phyloP scores from a whole-genome alignment of 805 yeast genomes.

The Myxozyma neotropica region DNA sequence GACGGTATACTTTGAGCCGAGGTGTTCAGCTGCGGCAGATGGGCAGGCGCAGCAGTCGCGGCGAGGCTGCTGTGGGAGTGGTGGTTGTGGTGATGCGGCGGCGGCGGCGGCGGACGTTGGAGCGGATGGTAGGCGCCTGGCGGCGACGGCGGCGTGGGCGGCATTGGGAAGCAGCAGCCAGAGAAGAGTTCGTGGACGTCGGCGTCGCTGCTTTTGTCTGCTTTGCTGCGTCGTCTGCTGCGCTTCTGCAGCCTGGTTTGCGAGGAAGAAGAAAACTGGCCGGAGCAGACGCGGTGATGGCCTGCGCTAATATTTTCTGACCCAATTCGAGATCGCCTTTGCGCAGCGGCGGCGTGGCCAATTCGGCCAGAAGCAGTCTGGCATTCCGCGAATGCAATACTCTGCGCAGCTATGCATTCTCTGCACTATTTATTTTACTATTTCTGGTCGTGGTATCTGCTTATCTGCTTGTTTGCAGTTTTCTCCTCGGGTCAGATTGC shows the following conservation, averaged over 20 bases:
- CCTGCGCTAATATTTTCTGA: neutral
- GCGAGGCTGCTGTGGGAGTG: no score
- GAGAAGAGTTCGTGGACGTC: no score
- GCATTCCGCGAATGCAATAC: neutral
- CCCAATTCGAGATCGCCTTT: neutral
- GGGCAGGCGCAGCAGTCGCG: neutral
- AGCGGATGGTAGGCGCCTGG: slow-evolving; percentile 20
- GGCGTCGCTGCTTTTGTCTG: no score
- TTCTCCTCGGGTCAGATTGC: neutral
- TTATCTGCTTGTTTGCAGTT: no score
- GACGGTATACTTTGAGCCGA: slow-evolving; percentile 3
- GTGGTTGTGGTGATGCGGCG: slow-evolving; percentile 2
- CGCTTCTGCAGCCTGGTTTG: no score
- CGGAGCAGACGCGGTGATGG: no score
- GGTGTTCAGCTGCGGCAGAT: neutral
- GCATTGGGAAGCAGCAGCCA: slow-evolving; percentile 12
- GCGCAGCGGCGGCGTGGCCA: neutral
- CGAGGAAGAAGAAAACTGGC: no score
- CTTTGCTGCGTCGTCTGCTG: no score
- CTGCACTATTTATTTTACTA: no score
- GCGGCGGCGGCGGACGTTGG: slow-evolving; percentile 12
- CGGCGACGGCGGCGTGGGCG: slow-evolving; percentile 21
- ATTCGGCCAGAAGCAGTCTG: no score
- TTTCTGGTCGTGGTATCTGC: no score
- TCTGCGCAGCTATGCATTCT: neutral